phyloP scores from a whole-genome alignment of 2,329 filamentous ascomycete species.

The Aschersonia sp. region DNA sequence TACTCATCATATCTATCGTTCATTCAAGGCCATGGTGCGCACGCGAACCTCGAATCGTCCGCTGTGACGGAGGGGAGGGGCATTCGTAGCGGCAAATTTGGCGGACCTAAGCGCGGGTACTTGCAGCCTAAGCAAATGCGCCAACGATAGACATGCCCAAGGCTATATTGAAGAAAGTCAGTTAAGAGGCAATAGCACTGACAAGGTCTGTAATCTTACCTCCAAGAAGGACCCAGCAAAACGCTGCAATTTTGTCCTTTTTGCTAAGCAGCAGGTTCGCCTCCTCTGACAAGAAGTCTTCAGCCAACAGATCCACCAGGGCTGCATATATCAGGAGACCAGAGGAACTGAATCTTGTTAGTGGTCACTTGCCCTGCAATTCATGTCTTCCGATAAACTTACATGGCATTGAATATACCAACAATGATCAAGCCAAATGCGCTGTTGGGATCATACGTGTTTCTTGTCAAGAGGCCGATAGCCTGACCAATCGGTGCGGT shows the following conservation, averaged over 20 bases:
- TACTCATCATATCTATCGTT: no score
- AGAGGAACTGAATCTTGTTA: constrained; percentile 29
- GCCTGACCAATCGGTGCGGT: constrained; percentile 52
- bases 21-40: no score
- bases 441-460: constrained; percentile 46
- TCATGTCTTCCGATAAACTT: constrained; percentile 9
- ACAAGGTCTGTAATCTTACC: constrained; percentile 18
- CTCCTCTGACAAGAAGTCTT: constrained; percentile 50
- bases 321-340: constrained; percentile 48
- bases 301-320: constrained; percentile 47
- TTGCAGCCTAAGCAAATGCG: constrained; percentile 13
- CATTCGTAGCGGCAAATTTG: no score
- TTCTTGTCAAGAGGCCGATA: constrained; percentile 42
- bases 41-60: no score
- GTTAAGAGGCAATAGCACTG: no score
- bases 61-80: no score
- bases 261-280: constrained; percentile 32
- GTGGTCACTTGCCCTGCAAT: not conserved
- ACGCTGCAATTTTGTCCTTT: constrained; percentile 38
- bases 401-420: constrained; percentile 51
- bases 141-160: constrained; percentile 17
- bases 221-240: constrained; percentile 34
- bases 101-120: no score
- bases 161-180: constrained; percentile 6
- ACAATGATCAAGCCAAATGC: constrained; percentile 50